phyloP scores from a whole-genome alignment of 2,329 filamentous ascomycete genomes.

The Diaporthe sp. region DNA sequence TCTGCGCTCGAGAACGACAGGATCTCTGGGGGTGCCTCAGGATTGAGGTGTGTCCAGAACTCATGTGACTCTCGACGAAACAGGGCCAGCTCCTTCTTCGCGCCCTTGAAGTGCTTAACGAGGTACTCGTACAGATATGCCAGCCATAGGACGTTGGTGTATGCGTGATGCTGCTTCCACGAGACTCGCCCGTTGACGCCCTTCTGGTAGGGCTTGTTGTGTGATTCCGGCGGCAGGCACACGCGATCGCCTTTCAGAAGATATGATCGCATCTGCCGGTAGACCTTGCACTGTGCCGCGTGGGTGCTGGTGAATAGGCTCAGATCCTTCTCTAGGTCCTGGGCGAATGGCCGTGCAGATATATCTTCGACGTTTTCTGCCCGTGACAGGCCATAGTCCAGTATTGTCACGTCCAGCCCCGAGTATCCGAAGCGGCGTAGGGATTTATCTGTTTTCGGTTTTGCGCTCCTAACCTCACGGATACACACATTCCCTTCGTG shows the following conservation, averaged over 20 bases:
- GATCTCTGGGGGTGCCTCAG: slow-evolving; percentile 59
- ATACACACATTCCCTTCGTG: slow-evolving; percentile 76
- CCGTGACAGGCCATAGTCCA: slow-evolving; percentile 75
- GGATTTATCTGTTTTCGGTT: slow-evolving; percentile 45
- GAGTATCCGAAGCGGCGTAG: slow-evolving; percentile 67
- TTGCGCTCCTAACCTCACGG: slow-evolving; percentile 54
- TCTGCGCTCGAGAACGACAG: slow-evolving; percentile 67
- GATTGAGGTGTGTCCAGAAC: slow-evolving; percentile 66
- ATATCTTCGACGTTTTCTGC: slow-evolving; percentile 59
- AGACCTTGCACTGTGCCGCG: slow-evolving; percentile 70
- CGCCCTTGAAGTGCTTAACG: slow-evolving; percentile 59
- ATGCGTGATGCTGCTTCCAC: slow-evolving; percentile 69
- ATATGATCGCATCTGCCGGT: slow-evolving; percentile 73
- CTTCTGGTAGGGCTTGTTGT: slow-evolving; percentile 60
- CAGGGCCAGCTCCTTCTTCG: slow-evolving; percentile 56
- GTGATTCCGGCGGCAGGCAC: slow-evolving; percentile 61
- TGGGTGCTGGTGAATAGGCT: slow-evolving; percentile 71
- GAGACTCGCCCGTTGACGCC: slow-evolving; percentile 62
- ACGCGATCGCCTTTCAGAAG: slow-evolving; percentile 64
- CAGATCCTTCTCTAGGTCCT: slow-evolving; percentile 72
- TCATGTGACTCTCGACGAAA: slow-evolving; percentile 65
- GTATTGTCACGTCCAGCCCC: slow-evolving; percentile 72
- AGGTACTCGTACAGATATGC: slow-evolving; percentile 72
- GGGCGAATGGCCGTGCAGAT: slow-evolving; percentile 59
- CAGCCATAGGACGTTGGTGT: slow-evolving; percentile 76